Conservation (phyloP, 2,329 filamentous ascomycete species). For the Pestalotiopsis fici region DNA sequence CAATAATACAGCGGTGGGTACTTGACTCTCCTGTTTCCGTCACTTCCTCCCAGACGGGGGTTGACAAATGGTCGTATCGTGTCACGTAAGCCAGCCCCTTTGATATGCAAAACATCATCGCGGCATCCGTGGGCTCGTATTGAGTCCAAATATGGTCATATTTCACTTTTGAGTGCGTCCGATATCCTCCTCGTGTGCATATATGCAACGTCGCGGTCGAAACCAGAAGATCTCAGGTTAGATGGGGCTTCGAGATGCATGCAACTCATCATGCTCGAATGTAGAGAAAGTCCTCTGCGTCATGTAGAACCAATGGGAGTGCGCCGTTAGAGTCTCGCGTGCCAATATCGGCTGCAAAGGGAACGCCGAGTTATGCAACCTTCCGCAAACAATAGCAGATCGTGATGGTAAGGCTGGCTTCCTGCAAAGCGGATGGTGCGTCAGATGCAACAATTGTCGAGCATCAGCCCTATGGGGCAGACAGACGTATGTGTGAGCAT, state of each 20-base stretch:
- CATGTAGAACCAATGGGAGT: neutral
- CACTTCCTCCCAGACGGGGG: no score
- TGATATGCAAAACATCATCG: neutral
- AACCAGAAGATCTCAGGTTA: neutral
- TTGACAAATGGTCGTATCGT: no score
- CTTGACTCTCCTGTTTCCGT: no score
- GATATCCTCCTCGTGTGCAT: neutral
- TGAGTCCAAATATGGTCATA: neutral
- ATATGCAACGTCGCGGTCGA: neutral
- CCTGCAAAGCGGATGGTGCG: neutral
- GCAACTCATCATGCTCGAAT: neutral
- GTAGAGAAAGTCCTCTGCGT: neutral
- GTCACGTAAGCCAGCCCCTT: neutral
- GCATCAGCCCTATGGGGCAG: neutral
- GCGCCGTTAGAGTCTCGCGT: neutral
- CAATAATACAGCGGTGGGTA: no score
- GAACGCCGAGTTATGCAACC: neutral
- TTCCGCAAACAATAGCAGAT: neutral
- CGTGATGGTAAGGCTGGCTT: neutral
- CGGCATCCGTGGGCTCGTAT: neutral
- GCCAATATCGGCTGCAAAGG: neutral
- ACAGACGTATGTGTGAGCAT: neutral
- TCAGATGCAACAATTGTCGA: neutral
- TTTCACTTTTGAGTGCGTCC: neutral
- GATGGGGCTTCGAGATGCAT: neutral